phyloP scores from a whole-genome alignment of 371 early-diverging fungal species.

The Zancudomyces culisetae region DNA sequence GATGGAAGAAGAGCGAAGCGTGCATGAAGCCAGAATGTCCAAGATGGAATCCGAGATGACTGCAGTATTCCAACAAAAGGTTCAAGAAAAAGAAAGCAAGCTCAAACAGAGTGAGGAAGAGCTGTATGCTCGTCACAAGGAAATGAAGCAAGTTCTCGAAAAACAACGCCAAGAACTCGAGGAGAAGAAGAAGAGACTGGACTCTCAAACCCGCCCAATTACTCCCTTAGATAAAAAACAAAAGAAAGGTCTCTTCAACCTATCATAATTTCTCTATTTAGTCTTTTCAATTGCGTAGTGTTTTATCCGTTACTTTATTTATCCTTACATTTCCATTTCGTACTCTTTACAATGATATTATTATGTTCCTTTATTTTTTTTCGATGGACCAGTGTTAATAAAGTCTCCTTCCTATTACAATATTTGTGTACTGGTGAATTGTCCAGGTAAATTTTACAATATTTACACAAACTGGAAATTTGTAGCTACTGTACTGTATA shows the following conservation, averaged over 20 bases:
- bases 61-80: slow-evolving; percentile 93
- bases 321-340: too few species aligned
- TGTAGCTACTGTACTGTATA: too few species aligned
- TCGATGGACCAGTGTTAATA: too few species aligned
- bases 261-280: neutral
- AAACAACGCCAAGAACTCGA: slow-evolving; percentile 82
- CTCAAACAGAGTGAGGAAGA: slow-evolving; percentile 93
- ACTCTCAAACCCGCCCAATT: slow-evolving; percentile 50
- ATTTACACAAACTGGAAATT: too few species aligned
- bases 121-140: slow-evolving; percentile 85
- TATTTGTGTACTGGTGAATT: too few species aligned
- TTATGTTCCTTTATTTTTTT: too few species aligned
- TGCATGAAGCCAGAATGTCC: slow-evolving; percentile 85
- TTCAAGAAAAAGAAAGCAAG: slow-evolving; percentile 92
- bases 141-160: slow-evolving; percentile 91
- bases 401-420: too few species aligned
- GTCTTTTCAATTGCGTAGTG: too few species aligned
- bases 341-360: too few species aligned
- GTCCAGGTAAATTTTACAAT: too few species aligned
- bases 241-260: slow-evolving; percentile 52
- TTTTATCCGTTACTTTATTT: too few species aligned
- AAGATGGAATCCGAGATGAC: slow-evolving; percentile 98
- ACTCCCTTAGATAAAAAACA: slow-evolving; percentile 55
- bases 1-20: slow-evolving; percentile 77
- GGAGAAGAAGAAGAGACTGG: slow-evolving; percentile 78